Evolutionary conservation across 75 land plant species (phyloP).

Genomic region (Larix kaempferi): DNA sequence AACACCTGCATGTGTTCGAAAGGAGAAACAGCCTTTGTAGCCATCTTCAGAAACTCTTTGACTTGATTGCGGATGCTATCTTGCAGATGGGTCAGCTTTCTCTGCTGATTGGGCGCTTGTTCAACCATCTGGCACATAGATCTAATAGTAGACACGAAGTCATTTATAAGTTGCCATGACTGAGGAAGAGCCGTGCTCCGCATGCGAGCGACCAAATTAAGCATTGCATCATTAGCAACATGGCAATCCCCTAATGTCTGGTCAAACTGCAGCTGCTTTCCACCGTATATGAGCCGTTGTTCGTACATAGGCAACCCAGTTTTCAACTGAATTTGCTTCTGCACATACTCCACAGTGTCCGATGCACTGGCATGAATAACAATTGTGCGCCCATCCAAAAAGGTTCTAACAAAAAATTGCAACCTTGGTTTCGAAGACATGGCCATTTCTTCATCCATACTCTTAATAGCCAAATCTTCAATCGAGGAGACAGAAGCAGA

Average conservation of each 20-base stretch:
- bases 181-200: conserved; percentile 65
- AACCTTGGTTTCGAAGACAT: neutral
- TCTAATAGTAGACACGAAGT: conserved; percentile 43
- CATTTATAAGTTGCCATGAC: conserved; percentile 71
- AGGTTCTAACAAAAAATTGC: conserved; percentile 73
- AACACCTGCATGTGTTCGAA: conserved; percentile 68
- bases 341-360: conserved; percentile 60
- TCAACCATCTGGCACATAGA: neutral
- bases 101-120: neutral
- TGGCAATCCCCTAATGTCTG: conserved; percentile 51
- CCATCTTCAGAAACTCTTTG: conserved; percentile 45
- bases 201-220: conserved; percentile 62
- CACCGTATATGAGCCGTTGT: conserved; percentile 68
- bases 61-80: conserved; percentile 19
- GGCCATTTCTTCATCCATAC: too few species aligned
- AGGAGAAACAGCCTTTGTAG: conserved; percentile 23
- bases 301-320: conserved; percentile 70
- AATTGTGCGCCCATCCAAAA: conserved; percentile 42
- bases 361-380: conserved; percentile 51
- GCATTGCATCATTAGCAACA: conserved; percentile 52
- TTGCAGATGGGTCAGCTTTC: neutral
- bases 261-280: conserved; percentile 71
- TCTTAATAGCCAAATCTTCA: too few species aligned
- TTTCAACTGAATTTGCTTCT: conserved; percentile 33
- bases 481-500: too few species aligned